These are phyloP conservation scores for Nigrospora osmanthi DNA, from an alignment of 2,329 filamentous ascomycete species.

Conservation along the genomic window DNA sequence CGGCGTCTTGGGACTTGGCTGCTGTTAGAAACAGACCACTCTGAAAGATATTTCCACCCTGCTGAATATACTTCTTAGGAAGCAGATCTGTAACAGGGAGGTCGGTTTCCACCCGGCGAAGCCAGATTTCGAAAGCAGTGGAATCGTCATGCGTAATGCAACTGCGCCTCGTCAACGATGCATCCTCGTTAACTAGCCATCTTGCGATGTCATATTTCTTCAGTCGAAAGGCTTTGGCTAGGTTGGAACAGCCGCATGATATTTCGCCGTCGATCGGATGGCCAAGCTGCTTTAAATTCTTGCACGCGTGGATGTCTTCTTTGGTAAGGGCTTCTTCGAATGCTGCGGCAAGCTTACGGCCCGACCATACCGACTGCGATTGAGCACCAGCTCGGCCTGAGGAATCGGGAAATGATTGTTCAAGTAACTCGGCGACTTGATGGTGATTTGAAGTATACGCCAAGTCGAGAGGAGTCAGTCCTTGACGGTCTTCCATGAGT, in stretches of 20 bases:
- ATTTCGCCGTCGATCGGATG: not conserved
- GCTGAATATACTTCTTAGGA: not conserved
- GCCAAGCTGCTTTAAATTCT: not conserved
- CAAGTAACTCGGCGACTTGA: too few species aligned
- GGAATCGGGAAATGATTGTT: too few species aligned
- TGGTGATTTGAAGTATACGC: too few species aligned
- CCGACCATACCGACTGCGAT: too few species aligned
- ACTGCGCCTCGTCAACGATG: not conserved
- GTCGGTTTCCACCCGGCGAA: not conserved
- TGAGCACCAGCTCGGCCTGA: too few species aligned
- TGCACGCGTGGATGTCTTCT: not conserved
- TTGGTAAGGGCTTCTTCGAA: not conserved
- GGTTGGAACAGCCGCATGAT: not conserved
- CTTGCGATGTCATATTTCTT: not conserved
- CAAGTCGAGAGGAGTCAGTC: not conserved
- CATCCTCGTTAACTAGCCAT: not conserved
- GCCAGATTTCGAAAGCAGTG: not conserved
- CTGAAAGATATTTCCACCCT: not conserved
- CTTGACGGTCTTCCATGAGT: not conserved
- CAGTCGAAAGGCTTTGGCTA: not conserved
- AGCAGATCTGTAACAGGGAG: not conserved
- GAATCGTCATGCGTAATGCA: not conserved
- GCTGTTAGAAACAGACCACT: not conserved
- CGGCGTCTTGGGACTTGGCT: not conserved
- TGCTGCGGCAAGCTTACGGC: not conserved